Conservation (phyloP, 2,329 filamentous ascomycete species). For the Chalaropsis thielavioides region DNA sequence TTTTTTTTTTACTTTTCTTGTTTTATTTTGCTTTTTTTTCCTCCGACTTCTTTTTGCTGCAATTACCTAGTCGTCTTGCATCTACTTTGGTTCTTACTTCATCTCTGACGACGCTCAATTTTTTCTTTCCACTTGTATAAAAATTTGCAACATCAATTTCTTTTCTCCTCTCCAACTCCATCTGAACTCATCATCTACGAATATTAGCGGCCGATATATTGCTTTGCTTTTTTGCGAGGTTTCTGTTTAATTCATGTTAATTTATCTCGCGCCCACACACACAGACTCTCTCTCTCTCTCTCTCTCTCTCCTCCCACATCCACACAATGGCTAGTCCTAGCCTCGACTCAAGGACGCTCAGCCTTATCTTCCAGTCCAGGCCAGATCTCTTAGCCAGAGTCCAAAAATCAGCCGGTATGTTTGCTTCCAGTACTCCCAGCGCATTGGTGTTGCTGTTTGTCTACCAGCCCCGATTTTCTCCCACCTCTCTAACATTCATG, state of each 20-base stretch:
- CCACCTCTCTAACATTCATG: not conserved
- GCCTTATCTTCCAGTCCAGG: constrained; percentile 38
- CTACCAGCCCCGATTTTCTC: not conserved
- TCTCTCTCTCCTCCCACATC: not conserved
- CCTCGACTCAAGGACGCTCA: constrained; percentile 37
- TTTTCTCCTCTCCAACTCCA: not conserved
- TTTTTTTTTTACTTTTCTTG: not conserved
- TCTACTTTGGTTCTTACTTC: not conserved
- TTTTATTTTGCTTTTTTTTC: not conserved
- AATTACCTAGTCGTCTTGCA: not conserved
- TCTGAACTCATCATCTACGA: not conserved
- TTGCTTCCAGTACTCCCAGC: not conserved
- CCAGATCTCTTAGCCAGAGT: constrained; percentile 43
- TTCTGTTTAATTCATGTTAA: not conserved
- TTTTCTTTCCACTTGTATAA: not conserved
- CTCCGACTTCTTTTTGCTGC: not conserved
- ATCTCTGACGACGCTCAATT: not conserved
- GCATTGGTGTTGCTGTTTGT: not conserved
- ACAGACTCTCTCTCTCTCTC: not conserved
- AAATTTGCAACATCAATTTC: not conserved
- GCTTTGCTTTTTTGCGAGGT: not conserved
- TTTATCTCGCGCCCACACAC: constrained; percentile 1
- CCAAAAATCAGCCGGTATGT: constrained; percentile 37
- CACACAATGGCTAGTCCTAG: constrained; percentile 31
- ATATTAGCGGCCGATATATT: not conserved